phyloP scores from a whole-genome alignment of 2,329 filamentous ascomycete species.

The Penicillium occitanis region DNA sequence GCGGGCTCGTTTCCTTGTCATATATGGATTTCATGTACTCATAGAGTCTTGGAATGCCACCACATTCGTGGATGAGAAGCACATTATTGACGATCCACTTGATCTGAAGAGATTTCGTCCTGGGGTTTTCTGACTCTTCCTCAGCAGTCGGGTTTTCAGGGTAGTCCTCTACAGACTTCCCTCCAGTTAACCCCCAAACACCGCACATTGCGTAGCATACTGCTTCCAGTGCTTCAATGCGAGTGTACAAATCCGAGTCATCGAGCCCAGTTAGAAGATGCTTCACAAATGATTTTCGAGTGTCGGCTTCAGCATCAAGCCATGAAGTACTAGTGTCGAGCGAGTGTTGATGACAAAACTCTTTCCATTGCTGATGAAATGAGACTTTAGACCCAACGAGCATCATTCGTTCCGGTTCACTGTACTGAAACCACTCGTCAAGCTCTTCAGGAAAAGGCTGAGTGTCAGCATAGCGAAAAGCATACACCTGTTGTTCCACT shows the following conservation, averaged over 20 bases:
- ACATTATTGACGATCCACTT: slow-evolving; percentile 49
- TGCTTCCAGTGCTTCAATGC: slow-evolving; percentile 49
- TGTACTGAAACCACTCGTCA: slow-evolving; percentile 97
- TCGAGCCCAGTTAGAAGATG: slow-evolving; percentile 40
- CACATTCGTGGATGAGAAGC: slow-evolving; percentile 38
- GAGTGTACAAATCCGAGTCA: slow-evolving; percentile 39
- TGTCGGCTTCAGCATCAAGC: slow-evolving; percentile 62
- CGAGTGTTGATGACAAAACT: slow-evolving; percentile 45
- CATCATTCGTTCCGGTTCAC: slow-evolving; percentile 78
- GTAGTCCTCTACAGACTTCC: slow-evolving; percentile 38
- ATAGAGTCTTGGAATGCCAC: slow-evolving; percentile 38
- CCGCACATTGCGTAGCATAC: slow-evolving; percentile 62
- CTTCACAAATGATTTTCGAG: slow-evolving; percentile 43
- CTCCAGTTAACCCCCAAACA: slow-evolving; percentile 68
- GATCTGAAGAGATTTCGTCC: slow-evolving; percentile 51
- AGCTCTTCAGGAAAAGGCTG: slow-evolving; percentile 80
- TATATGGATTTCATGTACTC: slow-evolving; percentile 41
- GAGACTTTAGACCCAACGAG: slow-evolving; percentile 71
- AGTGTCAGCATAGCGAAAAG: slow-evolving; percentile 76
- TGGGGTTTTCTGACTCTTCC: slow-evolving; percentile 42
- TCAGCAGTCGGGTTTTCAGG: slow-evolving; percentile 36
- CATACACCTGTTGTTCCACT: slow-evolving; percentile 71
- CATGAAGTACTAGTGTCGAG: slow-evolving; percentile 55
- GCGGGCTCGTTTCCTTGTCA: slow-evolving; percentile 34
- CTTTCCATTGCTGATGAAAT: slow-evolving; percentile 74